Evolutionary conservation across 495 filamentous ascomycete species (phyloP), one percentile per base, ranked within the genome.

Genomic region (Rhypophila decipiens): DNA sequence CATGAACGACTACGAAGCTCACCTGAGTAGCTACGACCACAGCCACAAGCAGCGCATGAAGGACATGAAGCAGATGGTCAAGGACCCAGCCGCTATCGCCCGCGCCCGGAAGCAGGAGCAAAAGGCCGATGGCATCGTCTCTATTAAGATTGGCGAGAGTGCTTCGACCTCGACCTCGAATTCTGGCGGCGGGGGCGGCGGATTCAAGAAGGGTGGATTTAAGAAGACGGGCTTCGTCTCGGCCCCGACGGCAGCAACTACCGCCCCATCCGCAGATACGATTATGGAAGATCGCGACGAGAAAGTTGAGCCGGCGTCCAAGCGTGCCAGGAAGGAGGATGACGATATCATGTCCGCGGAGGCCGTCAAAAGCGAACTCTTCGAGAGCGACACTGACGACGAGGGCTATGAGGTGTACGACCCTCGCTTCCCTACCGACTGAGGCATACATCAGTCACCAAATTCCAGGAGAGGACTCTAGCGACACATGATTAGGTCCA

Each of bases 41-140:
- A 75, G 70, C 44, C 83, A 87, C 61, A 81, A 81, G 49, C 72
- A 84, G 66, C 78, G 61, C 22, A 71, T 83, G 43, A 80, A 81
- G 64, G 79, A 85, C 51, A 79, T 84, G 78, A 81, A 81, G 61
- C 73, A 78, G 53, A 77, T 84, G 67, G 75, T 76, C 11, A 73
- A 75, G 42, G 78, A 82, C 48, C 77, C 79, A 11, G 65, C 65
- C 42, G 76, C 78, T 11, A 66, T 70, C 2, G 69, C 68, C 39
- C 82, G 84, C 54, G 84, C 85, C 8, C 73, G 84, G 22, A 79
- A 79, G 55, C 82, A 84, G 23, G 86, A 89, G 64, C 77, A 78
- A 42, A 85, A 84, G 55, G 79, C 82, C 23, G 82, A 86, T 56
- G 76, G 77, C 3, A 62, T 82, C 13, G 75, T 83, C 42, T 73